These are phyloP conservation scores for Geranium rotundifolium DNA, from an alignment of 345 rosid species.

Conservation along the genomic window DNA sequence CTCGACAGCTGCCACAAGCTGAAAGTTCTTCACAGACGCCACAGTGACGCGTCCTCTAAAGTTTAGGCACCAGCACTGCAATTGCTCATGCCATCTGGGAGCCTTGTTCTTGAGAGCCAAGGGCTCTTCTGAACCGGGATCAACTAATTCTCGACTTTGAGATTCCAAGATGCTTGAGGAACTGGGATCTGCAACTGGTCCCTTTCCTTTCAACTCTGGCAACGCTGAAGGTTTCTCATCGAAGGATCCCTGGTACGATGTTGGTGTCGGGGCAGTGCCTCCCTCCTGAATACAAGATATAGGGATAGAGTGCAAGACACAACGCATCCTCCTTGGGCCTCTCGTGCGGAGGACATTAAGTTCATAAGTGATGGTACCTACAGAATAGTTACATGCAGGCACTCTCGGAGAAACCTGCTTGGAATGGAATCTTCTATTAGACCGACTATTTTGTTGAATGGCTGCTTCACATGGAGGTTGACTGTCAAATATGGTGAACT, in stretches of 20 bases:
- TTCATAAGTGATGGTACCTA: conserved; percentile 65
- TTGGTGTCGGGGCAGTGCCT: conserved; percentile 45
- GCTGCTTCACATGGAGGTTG: conserved; percentile 46
- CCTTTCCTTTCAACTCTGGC: conserved; percentile 35
- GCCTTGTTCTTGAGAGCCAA: conserved; percentile 77
- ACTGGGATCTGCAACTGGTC: conserved; percentile 17
- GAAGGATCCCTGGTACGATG: conserved; percentile 24
- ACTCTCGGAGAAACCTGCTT: conserved; percentile 29
- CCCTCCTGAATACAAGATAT: conserved; percentile 63
- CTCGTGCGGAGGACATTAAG: conserved; percentile 26
- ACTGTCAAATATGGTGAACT: conserved; percentile 66
- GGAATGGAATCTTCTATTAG: conserved; percentile 47
- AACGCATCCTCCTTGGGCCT: conserved; percentile 81
- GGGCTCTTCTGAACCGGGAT: conserved; percentile 30
- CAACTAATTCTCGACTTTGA: conserved; percentile 9
- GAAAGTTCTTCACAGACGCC: conserved; percentile 94
- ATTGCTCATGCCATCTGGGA: conserved; percentile 92
- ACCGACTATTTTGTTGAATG: conserved; percentile 18
- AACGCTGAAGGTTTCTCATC: conserved; percentile 21
- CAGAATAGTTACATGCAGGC: conserved; percentile 40
- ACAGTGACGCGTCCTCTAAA: conserved; percentile 92
- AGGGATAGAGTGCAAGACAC: conserved; percentile 71
- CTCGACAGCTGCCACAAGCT: conserved; percentile 72
- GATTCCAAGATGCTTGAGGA: conserved; percentile 29
- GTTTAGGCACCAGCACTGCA: conserved; percentile 25